phyloP scores from a whole-genome alignment of 2,329 filamentous ascomycete genomes.

The Purpureocillium lavendulum region DNA sequence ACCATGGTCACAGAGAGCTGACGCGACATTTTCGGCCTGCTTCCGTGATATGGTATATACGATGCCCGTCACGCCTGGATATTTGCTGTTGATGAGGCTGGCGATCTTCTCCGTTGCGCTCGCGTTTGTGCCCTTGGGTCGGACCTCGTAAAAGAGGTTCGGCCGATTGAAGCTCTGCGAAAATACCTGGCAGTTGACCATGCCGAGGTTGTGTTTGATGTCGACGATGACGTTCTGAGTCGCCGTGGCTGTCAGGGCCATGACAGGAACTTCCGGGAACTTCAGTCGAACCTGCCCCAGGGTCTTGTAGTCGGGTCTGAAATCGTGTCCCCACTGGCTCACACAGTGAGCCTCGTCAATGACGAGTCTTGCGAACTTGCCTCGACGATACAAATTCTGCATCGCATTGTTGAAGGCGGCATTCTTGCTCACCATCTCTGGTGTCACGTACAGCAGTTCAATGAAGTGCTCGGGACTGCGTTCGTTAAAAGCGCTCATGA shows the following conservation, averaged over 20 bases:
- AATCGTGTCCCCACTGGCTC: conserved; percentile 98
- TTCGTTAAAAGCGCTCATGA: conserved; percentile 57
- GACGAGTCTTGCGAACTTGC: conserved; percentile 78
- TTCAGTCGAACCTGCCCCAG: conserved; percentile 65
- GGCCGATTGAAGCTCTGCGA: conserved; percentile 95
- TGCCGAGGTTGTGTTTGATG: conserved; percentile 84
- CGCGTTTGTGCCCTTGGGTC: conserved; percentile 56
- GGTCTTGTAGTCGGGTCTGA: conserved; percentile 89
- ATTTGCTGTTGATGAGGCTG: conserved; percentile 60
- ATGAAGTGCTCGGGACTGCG: conserved; percentile 65
- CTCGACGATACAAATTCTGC: conserved; percentile 56
- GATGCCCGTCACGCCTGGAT: conserved; percentile 71
- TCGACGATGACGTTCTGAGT: conserved; percentile 89
- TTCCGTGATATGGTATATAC: conserved; percentile 87
- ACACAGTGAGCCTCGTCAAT: conserved; percentile 99
- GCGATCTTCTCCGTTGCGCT: conserved; percentile 39
- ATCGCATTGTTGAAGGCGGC: conserved; percentile 57
- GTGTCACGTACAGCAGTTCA: conserved; percentile 88
- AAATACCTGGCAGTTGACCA: conserved; percentile 69
- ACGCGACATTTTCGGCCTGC: conserved; percentile 71
- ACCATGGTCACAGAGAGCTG: conserved; percentile 53
- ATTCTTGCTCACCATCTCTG: conserved; percentile 91
- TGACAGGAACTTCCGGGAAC: conserved; percentile 76
- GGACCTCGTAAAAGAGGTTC: conserved; percentile 84
- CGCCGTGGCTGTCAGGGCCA: conserved; percentile 92